Conservation (phyloP, 2,329 filamentous ascomycete species). For the Diaporthe eres region DNA sequence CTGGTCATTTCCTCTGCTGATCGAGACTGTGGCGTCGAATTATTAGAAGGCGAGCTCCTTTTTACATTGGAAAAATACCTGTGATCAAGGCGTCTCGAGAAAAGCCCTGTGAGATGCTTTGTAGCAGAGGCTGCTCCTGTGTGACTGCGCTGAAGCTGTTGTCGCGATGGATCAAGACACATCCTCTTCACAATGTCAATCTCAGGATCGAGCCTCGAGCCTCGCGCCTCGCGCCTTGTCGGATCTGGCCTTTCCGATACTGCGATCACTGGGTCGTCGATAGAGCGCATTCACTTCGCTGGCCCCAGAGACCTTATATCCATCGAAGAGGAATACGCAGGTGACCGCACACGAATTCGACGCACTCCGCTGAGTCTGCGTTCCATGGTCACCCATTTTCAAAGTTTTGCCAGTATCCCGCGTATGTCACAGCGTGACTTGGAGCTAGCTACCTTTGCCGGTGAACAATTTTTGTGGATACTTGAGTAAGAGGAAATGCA, state of each 20-base stretch:
- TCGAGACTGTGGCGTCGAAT: background rate
- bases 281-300: background rate
- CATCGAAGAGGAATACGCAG: background rate
- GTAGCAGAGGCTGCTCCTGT: background rate
- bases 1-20: background rate
- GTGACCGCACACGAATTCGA: background rate
- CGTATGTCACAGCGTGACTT: background rate
- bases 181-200: background rate
- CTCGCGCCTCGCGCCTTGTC: background rate
- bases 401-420: background rate
- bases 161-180: background rate
- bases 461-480: background rate
- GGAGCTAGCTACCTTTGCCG: background rate
- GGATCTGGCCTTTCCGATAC: background rate
- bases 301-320: background rate
- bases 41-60: background rate
- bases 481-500: background rate
- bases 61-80: background rate
- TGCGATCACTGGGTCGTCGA: background rate
- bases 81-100: background rate
- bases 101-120: background rate
- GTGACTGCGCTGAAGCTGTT: too few relatives aligned
- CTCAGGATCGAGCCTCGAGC: background rate
- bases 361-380: background rate
- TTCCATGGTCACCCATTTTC: background rate